Evolutionary conservation across 2,329 filamentous ascomycete species (phyloP).

Genomic region (Colletotrichum chrysophilum): DNA sequence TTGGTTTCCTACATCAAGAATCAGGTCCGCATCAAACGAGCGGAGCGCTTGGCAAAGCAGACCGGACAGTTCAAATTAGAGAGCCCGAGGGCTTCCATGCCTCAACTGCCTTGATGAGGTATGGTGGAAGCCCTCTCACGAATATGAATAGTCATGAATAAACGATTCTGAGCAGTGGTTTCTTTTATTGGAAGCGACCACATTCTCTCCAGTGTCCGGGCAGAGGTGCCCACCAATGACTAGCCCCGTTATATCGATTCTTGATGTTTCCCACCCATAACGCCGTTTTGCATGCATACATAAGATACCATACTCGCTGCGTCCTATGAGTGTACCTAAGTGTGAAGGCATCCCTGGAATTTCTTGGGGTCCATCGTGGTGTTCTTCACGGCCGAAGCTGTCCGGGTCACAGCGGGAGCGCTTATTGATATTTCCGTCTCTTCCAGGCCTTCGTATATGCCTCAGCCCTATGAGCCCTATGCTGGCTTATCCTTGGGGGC

Average conservation of each 20-base stretch:
- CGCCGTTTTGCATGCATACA: not conserved
- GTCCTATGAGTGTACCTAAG: not conserved
- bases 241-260: not conserved
- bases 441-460: not conserved
- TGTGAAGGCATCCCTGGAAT: not conserved
- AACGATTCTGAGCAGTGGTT: not conserved
- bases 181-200: not conserved
- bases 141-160: not conserved
- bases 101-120: not conserved
- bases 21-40: slow-evolving; percentile 3
- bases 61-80: not conserved
- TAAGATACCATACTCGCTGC: not conserved
- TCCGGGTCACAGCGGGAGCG: not conserved
- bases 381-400: not conserved
- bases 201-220: not conserved
- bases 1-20: slow-evolving; percentile 67
- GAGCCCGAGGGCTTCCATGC: not conserved
- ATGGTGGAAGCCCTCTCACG: not conserved
- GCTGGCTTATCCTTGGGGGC: slow-evolving; percentile 22
- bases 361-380: not conserved
- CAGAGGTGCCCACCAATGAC: not conserved
- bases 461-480: not conserved
- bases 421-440: not conserved
- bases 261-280: not conserved
- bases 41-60: not conserved